These are phyloP conservation scores for Centrapalus pauciflorus DNA, from an alignment of 129 eudicot genomes.

Conservation along the genomic window DNA sequence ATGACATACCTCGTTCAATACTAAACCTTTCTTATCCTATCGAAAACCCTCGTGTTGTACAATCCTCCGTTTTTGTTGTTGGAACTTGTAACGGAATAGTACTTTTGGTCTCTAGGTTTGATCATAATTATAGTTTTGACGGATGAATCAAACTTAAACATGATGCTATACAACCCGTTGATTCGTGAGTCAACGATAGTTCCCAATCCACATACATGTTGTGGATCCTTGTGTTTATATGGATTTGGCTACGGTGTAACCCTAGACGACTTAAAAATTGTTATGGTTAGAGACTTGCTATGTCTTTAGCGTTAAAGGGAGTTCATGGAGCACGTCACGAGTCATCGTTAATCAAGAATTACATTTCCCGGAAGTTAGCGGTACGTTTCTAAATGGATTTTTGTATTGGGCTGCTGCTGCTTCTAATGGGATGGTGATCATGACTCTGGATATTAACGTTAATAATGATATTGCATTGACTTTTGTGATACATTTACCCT, in stretches of 20 bases:
- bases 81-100: conserved; percentile 13
- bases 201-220: not conserved
- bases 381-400: conserved; percentile 16
- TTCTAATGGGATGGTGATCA: not conserved
- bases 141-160: too few species aligned
- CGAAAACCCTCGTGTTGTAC: not conserved
- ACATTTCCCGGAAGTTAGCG: not conserved
- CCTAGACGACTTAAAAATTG: conserved; percentile 1
- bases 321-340: not conserved
- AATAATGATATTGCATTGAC: conserved; percentile 7
- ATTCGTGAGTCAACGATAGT: not conserved
- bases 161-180: conserved; percentile 9
- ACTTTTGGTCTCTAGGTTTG: not conserved
- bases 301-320: not conserved
- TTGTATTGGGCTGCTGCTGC: not conserved
- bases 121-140: too few species aligned
- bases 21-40: not conserved
- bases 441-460: not conserved
- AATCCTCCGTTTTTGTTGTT: not conserved
- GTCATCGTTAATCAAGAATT: not conserved
- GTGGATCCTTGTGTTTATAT: not conserved
- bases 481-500: too few species aligned
- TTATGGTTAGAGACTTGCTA: not conserved
- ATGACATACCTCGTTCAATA: not conserved
- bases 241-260: conserved; percentile 17